phyloP scores from a whole-genome alignment of 306 rosid genomes.

The Alnus rubra region DNA sequence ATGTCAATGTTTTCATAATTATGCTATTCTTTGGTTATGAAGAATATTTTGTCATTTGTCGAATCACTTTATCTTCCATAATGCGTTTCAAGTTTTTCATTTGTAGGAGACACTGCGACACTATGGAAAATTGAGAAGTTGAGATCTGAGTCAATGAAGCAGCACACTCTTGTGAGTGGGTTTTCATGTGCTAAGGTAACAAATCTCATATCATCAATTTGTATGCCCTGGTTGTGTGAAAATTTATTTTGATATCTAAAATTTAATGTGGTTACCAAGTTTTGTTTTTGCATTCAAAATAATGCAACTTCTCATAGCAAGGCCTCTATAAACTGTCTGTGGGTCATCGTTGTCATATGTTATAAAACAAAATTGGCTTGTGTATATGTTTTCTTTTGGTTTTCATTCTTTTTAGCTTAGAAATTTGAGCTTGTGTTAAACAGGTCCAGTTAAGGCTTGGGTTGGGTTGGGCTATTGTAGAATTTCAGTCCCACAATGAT shows the following conservation, averaged over 20 bases:
- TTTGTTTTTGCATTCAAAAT: background rate
- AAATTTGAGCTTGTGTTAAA: conserved; percentile 10
- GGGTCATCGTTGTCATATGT: background rate
- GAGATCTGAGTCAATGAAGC: conserved; percentile 67
- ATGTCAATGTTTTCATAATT: conserved; percentile 10
- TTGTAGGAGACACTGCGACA: conserved; percentile 65
- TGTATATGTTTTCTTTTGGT: background rate
- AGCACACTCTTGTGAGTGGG: conserved; percentile 66
- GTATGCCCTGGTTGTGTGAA: background rate
- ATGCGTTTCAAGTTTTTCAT: conserved; percentile 28
- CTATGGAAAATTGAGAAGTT: conserved; percentile 76
- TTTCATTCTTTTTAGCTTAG: background rate
- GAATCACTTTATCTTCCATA: conserved; percentile 17
- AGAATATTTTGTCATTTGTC: background rate
- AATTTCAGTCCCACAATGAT: conserved; percentile 8
- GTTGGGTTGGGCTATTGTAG: conserved; percentile 12
- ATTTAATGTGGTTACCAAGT: conserved; percentile 1
- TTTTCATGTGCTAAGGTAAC: conserved; percentile 82
- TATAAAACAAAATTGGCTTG: background rate
- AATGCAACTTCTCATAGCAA: conserved; percentile 10
- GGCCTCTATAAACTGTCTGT: conserved; percentile 9
- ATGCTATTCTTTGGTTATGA: conserved; percentile 14
- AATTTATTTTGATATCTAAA: conserved; percentile 11
- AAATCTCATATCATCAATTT: conserved; percentile 1
- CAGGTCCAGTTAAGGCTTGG: conserved; percentile 1